These are phyloP conservation scores for Hansfordia pulvinata DNA, from an alignment of 2,329 filamentous ascomycete species.

Conservation along the genomic window DNA sequence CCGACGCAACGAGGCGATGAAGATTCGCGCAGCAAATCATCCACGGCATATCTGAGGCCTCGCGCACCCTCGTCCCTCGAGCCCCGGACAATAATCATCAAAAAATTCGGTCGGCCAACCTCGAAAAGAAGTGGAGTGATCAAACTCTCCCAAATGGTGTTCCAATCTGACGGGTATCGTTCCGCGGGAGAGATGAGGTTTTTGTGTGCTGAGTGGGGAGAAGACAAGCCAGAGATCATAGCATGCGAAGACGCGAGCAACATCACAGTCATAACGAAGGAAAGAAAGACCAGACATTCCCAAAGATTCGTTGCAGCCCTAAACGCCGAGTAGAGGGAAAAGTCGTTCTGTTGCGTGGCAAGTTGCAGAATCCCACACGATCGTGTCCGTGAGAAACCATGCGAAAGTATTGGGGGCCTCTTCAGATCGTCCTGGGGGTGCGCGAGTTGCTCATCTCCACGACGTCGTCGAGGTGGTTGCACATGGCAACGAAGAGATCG, in stretches of 20 bases:
- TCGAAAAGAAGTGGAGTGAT: too few species aligned
- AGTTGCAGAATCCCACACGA: too few species aligned
- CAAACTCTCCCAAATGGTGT: slow-evolving; percentile 32
- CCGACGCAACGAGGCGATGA: too few species aligned
- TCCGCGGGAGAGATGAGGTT: slow-evolving; percentile 18
- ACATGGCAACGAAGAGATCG: slow-evolving; percentile 95
- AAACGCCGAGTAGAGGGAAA: slow-evolving; percentile 4
- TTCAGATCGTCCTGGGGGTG: slow-evolving; percentile 43
- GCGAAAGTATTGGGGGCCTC: too few species aligned
- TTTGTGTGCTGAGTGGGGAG: slow-evolving; percentile 25
- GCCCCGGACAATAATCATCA: too few species aligned
- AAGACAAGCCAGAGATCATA: slow-evolving; percentile 16
- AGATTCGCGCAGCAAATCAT: too few species aligned
- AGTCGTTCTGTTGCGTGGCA: not conserved
- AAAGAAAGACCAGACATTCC: slow-evolving; percentile 1
- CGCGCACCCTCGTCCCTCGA: too few species aligned
- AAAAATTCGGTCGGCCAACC: too few species aligned
- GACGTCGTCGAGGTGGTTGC: slow-evolving; percentile 95
- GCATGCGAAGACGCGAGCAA: slow-evolving; percentile 1
- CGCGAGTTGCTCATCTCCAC: slow-evolving; percentile 66
- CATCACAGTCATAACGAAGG: slow-evolving; percentile 1
- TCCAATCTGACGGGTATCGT: slow-evolving; percentile 34
- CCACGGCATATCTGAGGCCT: too few species aligned
- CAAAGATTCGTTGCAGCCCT: slow-evolving; percentile 1
- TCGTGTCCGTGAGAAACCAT: too few species aligned